Evolutionary conservation across 805 yeast genomes (phyloP).

Genomic region (Hanseniaspora meyeri): DNA sequence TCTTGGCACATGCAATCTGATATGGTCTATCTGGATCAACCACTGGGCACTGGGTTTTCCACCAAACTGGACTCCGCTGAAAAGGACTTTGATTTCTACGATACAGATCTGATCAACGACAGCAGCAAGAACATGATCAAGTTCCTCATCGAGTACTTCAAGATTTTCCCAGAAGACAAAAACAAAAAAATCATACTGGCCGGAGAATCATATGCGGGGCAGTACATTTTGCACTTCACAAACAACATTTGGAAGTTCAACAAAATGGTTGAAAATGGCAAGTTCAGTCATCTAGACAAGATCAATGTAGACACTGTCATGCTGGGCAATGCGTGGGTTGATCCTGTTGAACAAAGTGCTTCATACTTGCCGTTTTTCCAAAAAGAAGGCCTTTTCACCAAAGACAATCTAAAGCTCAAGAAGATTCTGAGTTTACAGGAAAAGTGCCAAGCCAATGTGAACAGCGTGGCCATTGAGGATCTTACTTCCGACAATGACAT

Average conservation of each 20-base stretch:
- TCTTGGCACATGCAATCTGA: slow-evolving; percentile 77
- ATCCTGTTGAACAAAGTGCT: slow-evolving; percentile 72
- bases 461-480: slow-evolving; percentile 17
- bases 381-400: slow-evolving; percentile 42
- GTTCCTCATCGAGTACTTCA: slow-evolving; percentile 56
- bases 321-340: slow-evolving; percentile 92
- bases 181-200: slow-evolving; percentile 60
- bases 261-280: slow-evolving; percentile 19
- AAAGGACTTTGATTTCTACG: slow-evolving; percentile 28
- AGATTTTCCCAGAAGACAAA: slow-evolving; percentile 59
- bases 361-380: slow-evolving; percentile 64
- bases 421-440: slow-evolving; percentile 40
- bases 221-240: slow-evolving; percentile 83
- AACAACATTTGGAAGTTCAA: slow-evolving; percentile 43
- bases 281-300: slow-evolving; percentile 3
- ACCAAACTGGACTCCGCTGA: not conserved
- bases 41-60: slow-evolving; percentile 87
- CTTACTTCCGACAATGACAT: slow-evolving; percentile 25
- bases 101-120: slow-evolving; percentile 36
- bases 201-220: slow-evolving; percentile 97
- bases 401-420: slow-evolving; percentile 31
- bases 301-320: slow-evolving; percentile 51
- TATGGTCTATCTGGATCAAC: slow-evolving; percentile 82
- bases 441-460: slow-evolving; percentile 45
- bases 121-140: slow-evolving; percentile 50